These are phyloP conservation scores for Paraphoma sp. DNA, from an alignment of 2,329 filamentous ascomycete species.

Conservation along the genomic window DNA sequence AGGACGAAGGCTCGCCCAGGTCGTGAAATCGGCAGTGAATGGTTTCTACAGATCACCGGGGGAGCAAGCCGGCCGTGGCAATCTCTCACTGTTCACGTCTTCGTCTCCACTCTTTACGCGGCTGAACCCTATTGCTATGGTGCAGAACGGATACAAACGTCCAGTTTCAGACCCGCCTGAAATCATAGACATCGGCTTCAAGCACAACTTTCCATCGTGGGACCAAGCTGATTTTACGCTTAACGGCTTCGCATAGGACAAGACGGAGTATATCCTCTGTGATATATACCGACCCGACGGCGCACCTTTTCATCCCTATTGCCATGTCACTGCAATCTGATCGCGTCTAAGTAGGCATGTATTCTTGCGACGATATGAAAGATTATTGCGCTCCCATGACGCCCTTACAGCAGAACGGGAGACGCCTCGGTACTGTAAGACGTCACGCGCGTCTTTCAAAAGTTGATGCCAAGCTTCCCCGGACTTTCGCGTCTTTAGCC, in stretches of 20 bases:
- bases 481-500: slow-evolving; percentile 30
- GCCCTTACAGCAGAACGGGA: too few species aligned
- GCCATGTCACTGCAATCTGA: too few species aligned
- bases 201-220: not conserved
- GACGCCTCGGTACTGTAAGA: not conserved
- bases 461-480: slow-evolving; percentile 7
- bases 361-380: too few species aligned
- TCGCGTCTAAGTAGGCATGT: too few species aligned
- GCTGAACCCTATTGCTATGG: too few species aligned
- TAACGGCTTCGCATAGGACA: too few species aligned
- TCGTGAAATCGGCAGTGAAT: slow-evolving; percentile 14
- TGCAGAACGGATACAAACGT: too few species aligned
- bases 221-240: not conserved
- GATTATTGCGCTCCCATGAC: too few species aligned
- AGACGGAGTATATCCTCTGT: too few species aligned
- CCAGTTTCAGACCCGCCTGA: not conserved
- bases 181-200: not conserved
- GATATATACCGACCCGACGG: too few species aligned
- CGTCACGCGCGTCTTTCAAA: not conserved
- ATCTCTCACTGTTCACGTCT: not conserved
- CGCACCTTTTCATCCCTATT: too few species aligned
- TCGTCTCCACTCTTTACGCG: too few species aligned
- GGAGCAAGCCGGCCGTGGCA: not conserved
- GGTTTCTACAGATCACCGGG: slow-evolving; percentile 8
- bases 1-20: slow-evolving; percentile 23